Evolutionary conservation across 805 yeast genomes (phyloP), one percentile per base, ranked within the genome.

Genomic region (Saturnispora besseyi): DNA sequence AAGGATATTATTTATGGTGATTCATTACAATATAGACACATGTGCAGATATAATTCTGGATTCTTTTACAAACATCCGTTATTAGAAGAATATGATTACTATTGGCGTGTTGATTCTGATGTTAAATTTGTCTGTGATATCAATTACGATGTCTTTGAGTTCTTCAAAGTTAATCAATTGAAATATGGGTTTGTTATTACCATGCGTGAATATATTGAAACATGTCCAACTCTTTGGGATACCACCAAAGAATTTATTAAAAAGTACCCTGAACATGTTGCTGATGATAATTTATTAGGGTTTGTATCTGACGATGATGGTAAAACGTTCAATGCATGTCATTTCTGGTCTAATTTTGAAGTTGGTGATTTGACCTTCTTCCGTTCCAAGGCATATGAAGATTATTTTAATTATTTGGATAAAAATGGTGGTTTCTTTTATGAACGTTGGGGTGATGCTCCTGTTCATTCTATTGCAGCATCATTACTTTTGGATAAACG

Each of bases 81-180:
- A 51, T 62, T 88, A 73, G 72, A 72, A 50, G 82, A 85, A n/a
- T 87, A 83, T 67, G 87, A 84, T 53, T 88, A 82, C 75, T 88
- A 89, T 73, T 88, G 96, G 96, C 80, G 96, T 67, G 93, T 88
- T 46, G 96, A 88, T 66, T 96, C 96, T 15, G 84, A 79, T 62
- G 77, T 84, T 63, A 77, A 77, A 65, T 76, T 87, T 57, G 81
- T 72, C 67, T 88, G 96, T 72, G 95, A 88, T 66, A 71, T 88
- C 51, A 79, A 82, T 61, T 82, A 81, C 65, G 95, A 85, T 63
- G 70, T 83, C 29, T 87, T 87, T 77, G 78, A 81, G 66, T 86
- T 75, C 67, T 86, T 87, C 95, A 72, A 76, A 57, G 89, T 83
- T 53, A 82, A 84, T 62, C 70, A 77, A 56, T 82, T 83, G 69